Conservation (phyloP, 345 rosid species). For the Syzygium aromaticum region DNA sequence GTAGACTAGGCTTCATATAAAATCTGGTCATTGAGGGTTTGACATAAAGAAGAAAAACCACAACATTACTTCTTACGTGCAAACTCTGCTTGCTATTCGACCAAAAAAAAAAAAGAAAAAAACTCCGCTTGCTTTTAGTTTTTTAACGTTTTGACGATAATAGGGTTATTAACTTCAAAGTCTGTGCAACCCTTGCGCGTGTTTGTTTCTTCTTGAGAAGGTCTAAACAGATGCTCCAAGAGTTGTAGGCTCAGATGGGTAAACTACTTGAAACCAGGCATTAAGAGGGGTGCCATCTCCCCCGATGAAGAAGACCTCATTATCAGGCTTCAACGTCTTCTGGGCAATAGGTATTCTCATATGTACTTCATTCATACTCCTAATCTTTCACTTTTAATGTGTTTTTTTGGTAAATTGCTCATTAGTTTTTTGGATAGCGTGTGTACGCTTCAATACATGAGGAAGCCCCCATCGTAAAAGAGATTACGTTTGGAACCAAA, state of each 20-base stretch:
- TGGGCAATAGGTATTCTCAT: constrained; percentile 22
- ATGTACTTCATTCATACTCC: not conserved
- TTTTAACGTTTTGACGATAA: not conserved
- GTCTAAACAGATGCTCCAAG: constrained; percentile 30
- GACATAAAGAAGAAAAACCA: not conserved
- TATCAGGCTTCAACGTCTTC: constrained; percentile 12
- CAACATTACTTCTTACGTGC: not conserved
- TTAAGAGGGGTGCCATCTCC: constrained; percentile 30
- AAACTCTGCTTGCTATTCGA: not conserved
- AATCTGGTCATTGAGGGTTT: not conserved
- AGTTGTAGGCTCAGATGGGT: constrained; percentile 39
- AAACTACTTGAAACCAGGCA: constrained; percentile 30
- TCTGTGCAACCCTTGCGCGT: not conserved
- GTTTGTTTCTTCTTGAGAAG: not conserved
- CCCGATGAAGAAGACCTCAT: constrained; percentile 32
- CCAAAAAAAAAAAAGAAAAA: too few species aligned
- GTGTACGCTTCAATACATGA: not conserved
- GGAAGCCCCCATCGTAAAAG: not conserved
- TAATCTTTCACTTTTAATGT: not conserved
- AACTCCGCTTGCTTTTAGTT: not conserved
- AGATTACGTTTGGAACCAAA: not conserved
- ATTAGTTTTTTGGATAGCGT: not conserved
- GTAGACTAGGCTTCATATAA: not conserved
- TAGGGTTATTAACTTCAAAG: not conserved
- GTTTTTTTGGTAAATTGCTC: not conserved